Conservation (phyloP, 441 rosid genomes). For the Breynia disticha region DNA sequence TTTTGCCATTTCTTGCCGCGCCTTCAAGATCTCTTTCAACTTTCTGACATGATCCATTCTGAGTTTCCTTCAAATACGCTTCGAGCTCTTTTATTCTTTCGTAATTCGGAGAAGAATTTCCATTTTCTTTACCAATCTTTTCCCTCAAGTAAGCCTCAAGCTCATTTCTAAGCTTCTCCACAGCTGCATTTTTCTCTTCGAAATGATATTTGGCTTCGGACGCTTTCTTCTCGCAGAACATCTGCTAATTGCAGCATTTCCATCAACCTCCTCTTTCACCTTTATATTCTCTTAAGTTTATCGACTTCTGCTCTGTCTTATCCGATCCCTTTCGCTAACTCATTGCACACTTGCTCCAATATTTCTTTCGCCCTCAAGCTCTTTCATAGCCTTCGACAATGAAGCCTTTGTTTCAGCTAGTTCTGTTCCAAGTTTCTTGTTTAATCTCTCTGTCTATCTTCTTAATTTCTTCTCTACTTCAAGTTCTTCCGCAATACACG, state of each 20-base stretch:
- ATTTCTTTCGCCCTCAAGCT: constrained; percentile 70
- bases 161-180: constrained; percentile 51
- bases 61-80: constrained; percentile 28
- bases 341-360: constrained; percentile 76
- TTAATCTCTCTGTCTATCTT: constrained; percentile 60
- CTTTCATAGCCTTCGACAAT: constrained; percentile 36
- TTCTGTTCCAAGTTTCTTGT: constrained; percentile 71
- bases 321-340: constrained; percentile 63
- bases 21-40: constrained; percentile 12
- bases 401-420: constrained; percentile 43
- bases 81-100: constrained; percentile 44
- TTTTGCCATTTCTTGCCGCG: not conserved
- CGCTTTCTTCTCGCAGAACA: constrained; percentile 80
- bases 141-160: constrained; percentile 41
- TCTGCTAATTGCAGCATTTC: constrained; percentile 92
- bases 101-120: constrained; percentile 25
- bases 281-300: constrained; percentile 42
- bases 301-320: constrained; percentile 50
- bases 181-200: constrained; percentile 77
- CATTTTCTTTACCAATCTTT: constrained; percentile 23
- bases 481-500: constrained; percentile 51
- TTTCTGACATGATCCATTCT: constrained; percentile 19
- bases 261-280: constrained; percentile 68
- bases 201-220: constrained; percentile 79
- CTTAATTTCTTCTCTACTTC: constrained; percentile 58